phyloP scores from a whole-genome alignment of 805 yeast genomes.

The Candida rishiriensis region DNA sequence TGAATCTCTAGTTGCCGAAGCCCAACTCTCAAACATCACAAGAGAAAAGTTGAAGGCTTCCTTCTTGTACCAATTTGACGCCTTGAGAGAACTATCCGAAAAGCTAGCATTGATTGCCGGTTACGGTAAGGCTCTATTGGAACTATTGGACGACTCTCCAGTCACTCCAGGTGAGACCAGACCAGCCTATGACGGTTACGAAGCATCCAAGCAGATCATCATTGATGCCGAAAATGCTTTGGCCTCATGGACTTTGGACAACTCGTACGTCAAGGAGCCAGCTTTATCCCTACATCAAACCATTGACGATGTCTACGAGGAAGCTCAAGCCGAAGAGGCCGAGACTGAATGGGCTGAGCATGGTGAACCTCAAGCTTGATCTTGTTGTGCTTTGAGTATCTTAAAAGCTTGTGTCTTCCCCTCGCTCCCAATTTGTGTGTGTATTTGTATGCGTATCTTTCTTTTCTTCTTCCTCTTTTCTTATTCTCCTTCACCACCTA shows the following conservation, averaged over 20 bases:
- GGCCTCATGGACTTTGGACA: constrained; percentile 94
- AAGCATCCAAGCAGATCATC: constrained; percentile 95
- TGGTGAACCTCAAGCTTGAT: constrained; percentile 21
- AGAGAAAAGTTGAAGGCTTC: constrained; percentile 98
- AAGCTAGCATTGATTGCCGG: constrained; percentile 97
- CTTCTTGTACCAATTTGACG: constrained; percentile 93
- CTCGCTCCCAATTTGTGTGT: no score
- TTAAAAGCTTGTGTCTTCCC: no score
- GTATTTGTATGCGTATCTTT: background rate
- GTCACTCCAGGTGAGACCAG: constrained; percentile 99
- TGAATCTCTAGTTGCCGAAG: constrained; percentile 97
- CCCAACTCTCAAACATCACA: constrained; percentile 95
- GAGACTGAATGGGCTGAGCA: constrained; percentile 38
- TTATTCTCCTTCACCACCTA: no score
- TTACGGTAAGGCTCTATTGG: constrained; percentile 95
- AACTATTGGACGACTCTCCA: constrained; percentile 92
- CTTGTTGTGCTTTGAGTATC: background rate
- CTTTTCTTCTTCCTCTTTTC: no score
- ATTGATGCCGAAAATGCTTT: constrained; percentile 95
- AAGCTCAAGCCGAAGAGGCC: constrained; percentile 36
- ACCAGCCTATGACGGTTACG: constrained; percentile 97
- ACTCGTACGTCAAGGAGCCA: constrained; percentile 86
- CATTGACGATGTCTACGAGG: constrained; percentile 57
- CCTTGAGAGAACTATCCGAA: constrained; percentile 91
- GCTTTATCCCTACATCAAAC: constrained; percentile 80